These are phyloP conservation scores for Yamadazyma atlantica DNA, from an alignment of 1,139 yeast genomes.

Conservation along the genomic window DNA sequence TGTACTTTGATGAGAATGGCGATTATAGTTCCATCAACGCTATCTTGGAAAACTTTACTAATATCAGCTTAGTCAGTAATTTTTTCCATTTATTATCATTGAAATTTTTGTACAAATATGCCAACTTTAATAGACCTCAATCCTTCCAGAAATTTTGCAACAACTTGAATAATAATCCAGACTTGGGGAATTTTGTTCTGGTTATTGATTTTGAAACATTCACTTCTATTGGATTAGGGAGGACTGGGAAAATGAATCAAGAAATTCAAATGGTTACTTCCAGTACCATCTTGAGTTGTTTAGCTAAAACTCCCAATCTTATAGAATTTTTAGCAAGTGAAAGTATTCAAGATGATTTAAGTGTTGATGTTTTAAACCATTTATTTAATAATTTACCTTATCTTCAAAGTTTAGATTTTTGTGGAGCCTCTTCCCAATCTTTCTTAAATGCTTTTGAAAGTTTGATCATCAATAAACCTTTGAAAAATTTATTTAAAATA, in stretches of 20 bases:
- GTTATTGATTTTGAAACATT: constrained; percentile 85
- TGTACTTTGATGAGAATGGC: constrained; percentile 39
- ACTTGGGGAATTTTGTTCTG: constrained; percentile 65
- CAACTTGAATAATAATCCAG: constrained; percentile 50
- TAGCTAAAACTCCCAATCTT: constrained; percentile 63
- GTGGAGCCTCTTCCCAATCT: constrained; percentile 75
- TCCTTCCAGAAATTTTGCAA: constrained; percentile 71
- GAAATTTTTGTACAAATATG: constrained; percentile 60
- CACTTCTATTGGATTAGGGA: constrained; percentile 86
- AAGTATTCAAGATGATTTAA: constrained; percentile 83
- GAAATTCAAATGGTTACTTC: constrained; percentile 90
- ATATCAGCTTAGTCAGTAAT: constrained; percentile 27
- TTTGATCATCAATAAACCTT: constrained; percentile 19
- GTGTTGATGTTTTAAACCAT: constrained; percentile 54
- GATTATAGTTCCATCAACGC: constrained; percentile 38
- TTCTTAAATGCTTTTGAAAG: constrained; percentile 64
- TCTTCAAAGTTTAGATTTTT: constrained; percentile 76
- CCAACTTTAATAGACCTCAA: constrained; percentile 77
- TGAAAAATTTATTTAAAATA: constrained; percentile 47
- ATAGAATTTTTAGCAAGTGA: constrained; percentile 82
- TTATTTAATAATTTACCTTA: constrained; percentile 60
- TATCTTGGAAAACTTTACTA: constrained; percentile 42
- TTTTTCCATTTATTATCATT: constrained; percentile 34
- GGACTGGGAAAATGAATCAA: constrained; percentile 86
- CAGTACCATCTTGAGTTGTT: constrained; percentile 62